These are phyloP conservation scores for Chytriomyces sp. DNA, from an alignment of 192 early-diverging fungal species.

Conservation along the genomic window DNA sequence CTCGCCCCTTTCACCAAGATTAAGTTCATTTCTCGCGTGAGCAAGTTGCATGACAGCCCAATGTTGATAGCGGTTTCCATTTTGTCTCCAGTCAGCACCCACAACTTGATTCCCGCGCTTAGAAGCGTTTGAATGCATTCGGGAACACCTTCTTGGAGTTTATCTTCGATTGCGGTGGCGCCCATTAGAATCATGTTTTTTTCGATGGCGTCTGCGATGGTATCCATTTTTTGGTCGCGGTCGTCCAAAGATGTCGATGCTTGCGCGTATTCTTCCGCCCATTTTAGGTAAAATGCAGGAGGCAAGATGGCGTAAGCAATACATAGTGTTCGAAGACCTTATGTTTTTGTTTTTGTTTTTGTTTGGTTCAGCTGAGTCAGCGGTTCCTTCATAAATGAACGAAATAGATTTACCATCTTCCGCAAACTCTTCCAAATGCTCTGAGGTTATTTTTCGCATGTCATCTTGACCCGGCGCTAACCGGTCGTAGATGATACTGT, in stretches of 20 bases:
- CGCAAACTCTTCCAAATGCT: constrained; percentile 87
- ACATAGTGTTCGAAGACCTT: constrained; percentile 81
- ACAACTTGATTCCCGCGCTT: constrained; percentile 89
- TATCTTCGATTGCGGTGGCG: constrained; percentile 98
- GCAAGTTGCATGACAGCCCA: constrained; percentile 90
- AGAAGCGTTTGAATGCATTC: constrained; percentile 86
- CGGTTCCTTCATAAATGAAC: constrained; percentile 38
- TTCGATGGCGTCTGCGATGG: constrained; percentile 80
- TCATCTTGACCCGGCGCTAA: constrained; percentile 72
- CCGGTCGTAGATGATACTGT: constrained; percentile 89
- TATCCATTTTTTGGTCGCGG: constrained; percentile 82
- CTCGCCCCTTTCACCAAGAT: constrained; percentile 68
- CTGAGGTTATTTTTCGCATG: constrained; percentile 70
- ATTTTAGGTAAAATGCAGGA: constrained; percentile 72
- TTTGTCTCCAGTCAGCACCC: constrained; percentile 97
- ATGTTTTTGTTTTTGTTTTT: not conserved
- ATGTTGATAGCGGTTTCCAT: constrained; percentile 98
- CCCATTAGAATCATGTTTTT: constrained; percentile 79
- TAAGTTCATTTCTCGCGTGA: constrained; percentile 82
- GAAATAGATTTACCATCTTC: constrained; percentile 49
- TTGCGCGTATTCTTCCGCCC: constrained; percentile 73
- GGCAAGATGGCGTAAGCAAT: constrained; percentile 76
- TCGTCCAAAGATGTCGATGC: constrained; percentile 76
- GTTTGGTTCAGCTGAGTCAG: not conserved
- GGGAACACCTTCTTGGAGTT: constrained; percentile 96